Conservation (phyloP, 495 filamentous ascomycete species). For the Lasiosphaeria hispida region DNA sequence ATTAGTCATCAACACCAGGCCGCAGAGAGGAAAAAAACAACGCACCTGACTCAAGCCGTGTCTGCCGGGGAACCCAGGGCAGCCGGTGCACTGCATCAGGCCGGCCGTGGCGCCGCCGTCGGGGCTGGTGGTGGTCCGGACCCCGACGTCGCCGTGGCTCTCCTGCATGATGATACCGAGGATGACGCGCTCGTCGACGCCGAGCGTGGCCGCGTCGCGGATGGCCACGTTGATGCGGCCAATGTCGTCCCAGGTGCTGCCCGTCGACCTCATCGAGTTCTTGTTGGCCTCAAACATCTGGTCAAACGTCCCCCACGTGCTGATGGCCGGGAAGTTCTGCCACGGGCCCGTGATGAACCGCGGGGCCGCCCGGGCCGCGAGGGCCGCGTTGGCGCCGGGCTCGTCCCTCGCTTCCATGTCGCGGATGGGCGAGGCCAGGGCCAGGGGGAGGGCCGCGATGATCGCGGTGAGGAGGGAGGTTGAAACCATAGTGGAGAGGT, state of each 20-base stretch:
- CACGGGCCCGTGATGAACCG: slow-evolving; percentile 14
- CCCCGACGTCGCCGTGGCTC: slow-evolving; percentile 40
- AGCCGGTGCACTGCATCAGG: slow-evolving; percentile 37
- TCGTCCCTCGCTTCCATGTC: background rate
- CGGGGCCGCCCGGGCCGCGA: too few species aligned
- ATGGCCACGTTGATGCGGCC: slow-evolving; percentile 37
- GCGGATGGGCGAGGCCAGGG: background rate
- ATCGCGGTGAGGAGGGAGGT: background rate
- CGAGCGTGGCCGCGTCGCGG: slow-evolving; percentile 29
- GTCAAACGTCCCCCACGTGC: slow-evolving; percentile 35
- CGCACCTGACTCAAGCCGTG: slow-evolving; percentile 37
- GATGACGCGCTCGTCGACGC: slow-evolving; percentile 45
- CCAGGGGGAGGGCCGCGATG: background rate
- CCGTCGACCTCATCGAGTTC: slow-evolving; percentile 30
- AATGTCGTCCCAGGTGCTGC: slow-evolving; percentile 35
- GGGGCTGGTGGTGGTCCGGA: slow-evolving; percentile 31
- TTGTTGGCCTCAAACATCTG: slow-evolving; percentile 42
- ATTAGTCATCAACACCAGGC: background rate
- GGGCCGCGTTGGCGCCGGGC: background rate
- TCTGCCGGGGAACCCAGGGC: slow-evolving; percentile 29
- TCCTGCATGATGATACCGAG: slow-evolving; percentile 47
- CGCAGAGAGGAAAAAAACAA: slow-evolving; percentile 10
- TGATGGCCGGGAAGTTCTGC: slow-evolving; percentile 34
- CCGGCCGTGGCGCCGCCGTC: slow-evolving; percentile 36
- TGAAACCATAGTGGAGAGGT: background rate